Conservation (phyloP, 2,329 filamentous ascomycete genomes). For the Drechslerella stenobrocha region DNA sequence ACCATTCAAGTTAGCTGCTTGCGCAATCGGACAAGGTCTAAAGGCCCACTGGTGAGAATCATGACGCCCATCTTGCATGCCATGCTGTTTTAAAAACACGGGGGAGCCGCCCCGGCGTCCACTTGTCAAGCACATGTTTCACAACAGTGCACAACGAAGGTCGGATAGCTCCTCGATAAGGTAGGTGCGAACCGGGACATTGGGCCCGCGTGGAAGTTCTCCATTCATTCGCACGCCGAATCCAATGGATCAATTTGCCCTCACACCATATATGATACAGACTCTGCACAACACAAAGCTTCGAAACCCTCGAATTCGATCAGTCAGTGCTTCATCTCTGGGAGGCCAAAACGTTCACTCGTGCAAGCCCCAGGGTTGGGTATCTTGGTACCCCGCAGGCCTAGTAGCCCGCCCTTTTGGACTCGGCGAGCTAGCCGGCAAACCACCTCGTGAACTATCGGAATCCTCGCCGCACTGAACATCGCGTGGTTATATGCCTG, state of each 20-base stretch:
- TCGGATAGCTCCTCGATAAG: conserved; percentile 22
- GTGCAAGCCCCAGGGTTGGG: no score
- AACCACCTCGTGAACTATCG: no score
- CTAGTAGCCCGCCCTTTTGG: no score
- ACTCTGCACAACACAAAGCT: not conserved
- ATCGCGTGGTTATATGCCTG: no score
- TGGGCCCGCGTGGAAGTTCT: conserved; percentile 37
- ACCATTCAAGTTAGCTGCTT: conserved; percentile 3
- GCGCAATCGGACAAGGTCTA: not conserved
- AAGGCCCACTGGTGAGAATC: not conserved
- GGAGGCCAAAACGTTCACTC: no score
- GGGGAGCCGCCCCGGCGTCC: not conserved
- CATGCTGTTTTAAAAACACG: not conserved
- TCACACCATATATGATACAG: not conserved
- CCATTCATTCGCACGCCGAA: conserved; percentile 9
- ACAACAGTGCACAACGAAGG: conserved; percentile 13
- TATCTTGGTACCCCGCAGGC: no score
- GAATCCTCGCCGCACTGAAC: no score
- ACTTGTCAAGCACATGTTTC: conserved; percentile 21
- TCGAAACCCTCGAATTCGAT: no score
- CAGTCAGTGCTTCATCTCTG: no score
- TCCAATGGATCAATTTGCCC: not conserved
- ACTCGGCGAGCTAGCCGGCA: no score
- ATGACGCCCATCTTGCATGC: conserved; percentile 1
- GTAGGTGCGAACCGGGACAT: conserved; percentile 26